These are phyloP conservation scores for Beauveria bassiana DNA, from an alignment of 2,329 filamentous ascomycete genomes.

Conservation along the genomic window DNA sequence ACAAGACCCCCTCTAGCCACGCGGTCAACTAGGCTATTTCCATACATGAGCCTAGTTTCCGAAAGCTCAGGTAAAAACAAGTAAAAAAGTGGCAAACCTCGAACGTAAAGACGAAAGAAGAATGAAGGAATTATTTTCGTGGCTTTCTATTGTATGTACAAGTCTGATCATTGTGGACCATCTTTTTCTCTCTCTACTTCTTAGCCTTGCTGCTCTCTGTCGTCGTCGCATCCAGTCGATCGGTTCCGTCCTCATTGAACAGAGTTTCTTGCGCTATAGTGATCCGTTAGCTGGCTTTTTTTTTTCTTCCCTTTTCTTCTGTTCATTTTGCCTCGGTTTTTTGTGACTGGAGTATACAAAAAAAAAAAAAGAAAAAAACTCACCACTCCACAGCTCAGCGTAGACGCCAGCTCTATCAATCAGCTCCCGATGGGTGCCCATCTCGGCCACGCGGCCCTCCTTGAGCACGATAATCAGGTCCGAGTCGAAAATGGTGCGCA, in stretches of 20 bases:
- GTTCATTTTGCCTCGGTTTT: too few species aligned
- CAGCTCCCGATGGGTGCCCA: constrained; percentile 78
- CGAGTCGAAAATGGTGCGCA: constrained; percentile 89
- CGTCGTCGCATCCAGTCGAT: constrained; percentile 12
- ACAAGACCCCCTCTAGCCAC: too few species aligned
- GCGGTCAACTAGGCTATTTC: too few species aligned
- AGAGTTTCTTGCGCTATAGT: constrained; percentile 54
- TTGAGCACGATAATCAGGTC: constrained; percentile 88
- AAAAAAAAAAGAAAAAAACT: constrained; percentile 27
- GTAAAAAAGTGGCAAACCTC: neutral
- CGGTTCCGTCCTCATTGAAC: constrained; percentile 39
- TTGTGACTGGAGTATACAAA: too few species aligned
- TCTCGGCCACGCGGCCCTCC: constrained; percentile 78
- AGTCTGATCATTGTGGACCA: neutral
- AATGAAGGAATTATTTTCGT: neutral
- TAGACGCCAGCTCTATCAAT: constrained; percentile 76
- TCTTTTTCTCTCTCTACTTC: constrained; percentile 15
- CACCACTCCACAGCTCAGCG: constrained; percentile 82
- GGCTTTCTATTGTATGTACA: constrained; percentile 1
- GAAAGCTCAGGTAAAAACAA: too few species aligned
- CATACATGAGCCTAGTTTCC: neutral
- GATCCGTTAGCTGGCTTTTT: constrained; percentile 13
- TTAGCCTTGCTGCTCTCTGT: constrained; percentile 21
- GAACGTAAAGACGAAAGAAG: neutral
- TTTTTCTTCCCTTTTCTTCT: too few species aligned